Base-by-base conservation (phyloP, 345 rosid genomes). In the Bruguiera gymnorhiza region DNA sequence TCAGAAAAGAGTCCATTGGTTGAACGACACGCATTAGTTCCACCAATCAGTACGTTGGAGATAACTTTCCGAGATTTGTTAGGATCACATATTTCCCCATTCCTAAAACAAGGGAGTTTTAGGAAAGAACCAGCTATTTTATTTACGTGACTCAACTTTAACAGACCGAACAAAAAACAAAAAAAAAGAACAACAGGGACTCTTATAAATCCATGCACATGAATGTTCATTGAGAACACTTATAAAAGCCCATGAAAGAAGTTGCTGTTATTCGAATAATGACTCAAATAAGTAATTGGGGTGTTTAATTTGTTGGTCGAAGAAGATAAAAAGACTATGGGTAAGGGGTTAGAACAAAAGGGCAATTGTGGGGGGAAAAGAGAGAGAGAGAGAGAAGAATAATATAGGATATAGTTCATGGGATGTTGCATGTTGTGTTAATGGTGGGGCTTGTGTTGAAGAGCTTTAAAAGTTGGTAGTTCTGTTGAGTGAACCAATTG, bases 401-500 rank as follows among this genome's bases (percentile, higher is more conserved):
- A 70, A 29, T 70, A 46, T 76, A 70, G 52, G n/a, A n/a, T 58
- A 60, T 55, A 72, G 75, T 27, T 59, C 70, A 56, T 68, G 75
- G 59, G 74, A 57, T 54, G 67, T 60, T 71, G 39, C 24, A 48
- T 53, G 8, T 62, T 70, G 36, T 46, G 60, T 37, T 63, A 67
- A 73, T 71, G 76, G 59, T 8, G 8, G 60, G 79, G 79, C 72
- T 66, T 76, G 84, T 34, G 10, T 34, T 34, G 37, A 34, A 74
- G 82, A 70, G 84, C 84, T 73, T 79, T 83, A 75, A 81, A 84
- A 65, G 84, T 73, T 63, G 9, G 36, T 34, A 6, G 37, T 34
- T 34, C 37, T 34, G 37, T 34, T 43, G 74, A 79, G 82, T 76
- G 90, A 79, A 67, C 81, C 77, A 73, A 73, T 73, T 66, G 84